phyloP scores from a whole-genome alignment of 139 green algal species.

The Zygnema cylindricum region DNA sequence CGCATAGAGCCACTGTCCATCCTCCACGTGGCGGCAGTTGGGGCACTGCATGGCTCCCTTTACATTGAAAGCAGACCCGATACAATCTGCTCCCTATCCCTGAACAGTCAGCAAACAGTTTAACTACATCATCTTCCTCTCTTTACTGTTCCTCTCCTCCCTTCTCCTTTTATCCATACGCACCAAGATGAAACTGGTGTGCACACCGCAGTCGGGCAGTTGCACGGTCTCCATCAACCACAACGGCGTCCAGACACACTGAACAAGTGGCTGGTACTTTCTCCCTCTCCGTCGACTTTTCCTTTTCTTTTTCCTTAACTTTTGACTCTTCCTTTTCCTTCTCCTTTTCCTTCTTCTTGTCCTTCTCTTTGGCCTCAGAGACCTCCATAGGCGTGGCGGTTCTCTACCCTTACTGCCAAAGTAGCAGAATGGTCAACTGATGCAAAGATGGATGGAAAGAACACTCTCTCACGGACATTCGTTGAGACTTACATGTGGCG shows the following conservation, averaged over 20 bases:
- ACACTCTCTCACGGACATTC: no score
- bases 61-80: constrained; percentile 57
- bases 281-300: background rate
- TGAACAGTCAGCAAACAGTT: background rate
- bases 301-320: background rate
- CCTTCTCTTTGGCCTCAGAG: no score
- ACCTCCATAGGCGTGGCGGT: no score
- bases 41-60: constrained; percentile 60
- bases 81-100: constrained; percentile 41
- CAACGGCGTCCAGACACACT: constrained; percentile 40
- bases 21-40: constrained; percentile 50
- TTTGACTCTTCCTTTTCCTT: no score
- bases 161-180: background rate
- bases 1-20: constrained; percentile 36
- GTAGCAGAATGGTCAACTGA: no score
- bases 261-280: constrained; percentile 8
- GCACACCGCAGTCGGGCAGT: constrained; percentile 34
- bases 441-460: no score
- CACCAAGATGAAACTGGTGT: constrained; percentile 55
- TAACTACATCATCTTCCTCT: background rate
- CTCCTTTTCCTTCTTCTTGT: no score
- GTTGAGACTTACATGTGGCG: no score
- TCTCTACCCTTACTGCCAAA: no score
- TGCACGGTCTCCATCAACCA: background rate
- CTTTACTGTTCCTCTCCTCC: background rate